Evolutionary conservation across 352 stramenopile genomes (phyloP).

Genomic region (Globisporangium acanthophoron): DNA sequence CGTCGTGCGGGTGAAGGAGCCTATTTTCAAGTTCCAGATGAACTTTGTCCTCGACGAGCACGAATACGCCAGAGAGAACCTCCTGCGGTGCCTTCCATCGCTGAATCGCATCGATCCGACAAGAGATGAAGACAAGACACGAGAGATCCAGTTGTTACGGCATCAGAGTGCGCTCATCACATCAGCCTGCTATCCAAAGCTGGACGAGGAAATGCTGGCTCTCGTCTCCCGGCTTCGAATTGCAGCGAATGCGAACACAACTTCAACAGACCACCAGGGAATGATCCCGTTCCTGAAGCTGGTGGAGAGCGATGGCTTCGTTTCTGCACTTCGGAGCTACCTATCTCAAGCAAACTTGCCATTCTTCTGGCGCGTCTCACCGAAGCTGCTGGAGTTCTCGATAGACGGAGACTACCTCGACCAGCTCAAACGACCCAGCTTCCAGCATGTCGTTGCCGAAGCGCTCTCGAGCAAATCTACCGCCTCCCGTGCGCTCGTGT

Average conservation of each 20-base stretch:
- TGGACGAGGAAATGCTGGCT: slow-evolving; percentile 28
- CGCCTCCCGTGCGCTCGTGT: slow-evolving; percentile 27
- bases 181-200: slow-evolving; percentile 20
- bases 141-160: slow-evolving; percentile 22
- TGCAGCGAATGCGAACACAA: slow-evolving; percentile 6
- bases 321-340: slow-evolving; percentile 37
- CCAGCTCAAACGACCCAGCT: slow-evolving; percentile 33
- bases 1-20: slow-evolving; percentile 40
- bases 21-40: slow-evolving; percentile 49
- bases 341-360: slow-evolving; percentile 34
- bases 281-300: slow-evolving; percentile 39
- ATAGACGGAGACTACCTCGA: slow-evolving; percentile 53
- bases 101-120: not conserved
- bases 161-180: slow-evolving; percentile 36
- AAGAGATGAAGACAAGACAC: slow-evolving; percentile 4
- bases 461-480: slow-evolving; percentile 23
- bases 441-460: slow-evolving; percentile 55
- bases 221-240: slow-evolving; percentile 21
- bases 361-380: slow-evolving; percentile 66
- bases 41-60: slow-evolving; percentile 41
- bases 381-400: slow-evolving; percentile 43
- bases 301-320: slow-evolving; percentile 47
- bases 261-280: slow-evolving; percentile 17
- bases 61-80: slow-evolving; percentile 38
- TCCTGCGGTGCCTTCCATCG: slow-evolving; percentile 15